A percentile compares a stretch with the other conserved stretches of the same genome.
Conservation (phyloP, 257 asterid genomes). For the Knoxia roxburghii region DNA sequence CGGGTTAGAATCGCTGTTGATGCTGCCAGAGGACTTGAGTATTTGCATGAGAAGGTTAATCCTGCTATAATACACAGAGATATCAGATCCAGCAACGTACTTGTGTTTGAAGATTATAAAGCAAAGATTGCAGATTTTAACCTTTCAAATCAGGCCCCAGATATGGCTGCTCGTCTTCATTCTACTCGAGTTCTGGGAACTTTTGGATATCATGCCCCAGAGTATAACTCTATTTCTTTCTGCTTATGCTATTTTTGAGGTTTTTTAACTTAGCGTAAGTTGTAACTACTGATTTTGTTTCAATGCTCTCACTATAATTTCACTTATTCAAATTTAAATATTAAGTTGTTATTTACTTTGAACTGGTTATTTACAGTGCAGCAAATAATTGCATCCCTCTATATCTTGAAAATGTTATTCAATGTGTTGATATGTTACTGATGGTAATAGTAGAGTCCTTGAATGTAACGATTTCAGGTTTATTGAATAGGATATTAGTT, state of each 20-base stretch:
- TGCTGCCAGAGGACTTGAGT: constrained; percentile 96
- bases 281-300: not conserved
- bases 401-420: not conserved
- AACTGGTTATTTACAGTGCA: not conserved
- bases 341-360: not conserved
- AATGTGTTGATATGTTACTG: not conserved
- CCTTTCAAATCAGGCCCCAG: constrained; percentile 97
- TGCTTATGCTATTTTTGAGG: not conserved
- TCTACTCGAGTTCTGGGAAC: constrained; percentile 98
- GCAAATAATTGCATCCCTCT: not conserved
- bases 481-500: too few species aligned
- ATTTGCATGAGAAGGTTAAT: constrained; percentile 85
- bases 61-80: constrained; percentile 89
- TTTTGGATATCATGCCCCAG: constrained; percentile 99
- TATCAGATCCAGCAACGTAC: constrained; percentile 96
- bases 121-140: constrained; percentile 93
- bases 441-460: not conserved
- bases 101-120: constrained; percentile 85
- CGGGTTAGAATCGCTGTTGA: constrained; percentile 93
- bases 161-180: constrained; percentile 99
- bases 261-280: not conserved
- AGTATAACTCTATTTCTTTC: constrained; percentile 39
- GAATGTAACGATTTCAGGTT: not conserved
- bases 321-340: not conserved
- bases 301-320: not conserved